These are phyloP conservation scores for Cylindrodendrum hubeiense DNA, from an alignment of 2,329 filamentous ascomycete species.

Conservation along the genomic window DNA sequence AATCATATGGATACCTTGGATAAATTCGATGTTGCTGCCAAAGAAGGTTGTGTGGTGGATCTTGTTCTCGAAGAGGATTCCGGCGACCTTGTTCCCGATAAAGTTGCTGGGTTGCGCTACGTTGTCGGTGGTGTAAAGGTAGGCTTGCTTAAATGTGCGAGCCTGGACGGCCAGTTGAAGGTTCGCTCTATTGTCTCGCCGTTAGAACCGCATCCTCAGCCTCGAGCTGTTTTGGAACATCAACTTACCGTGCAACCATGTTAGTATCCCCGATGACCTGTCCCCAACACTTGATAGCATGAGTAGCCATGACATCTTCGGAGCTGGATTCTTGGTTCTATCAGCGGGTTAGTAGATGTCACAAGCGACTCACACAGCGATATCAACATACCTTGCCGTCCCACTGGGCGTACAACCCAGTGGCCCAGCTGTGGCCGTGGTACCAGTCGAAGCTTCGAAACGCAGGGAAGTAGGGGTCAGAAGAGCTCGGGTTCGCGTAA, in stretches of 20 bases:
- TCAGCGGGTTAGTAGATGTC: background rate
- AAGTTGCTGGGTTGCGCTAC: slow-evolving; percentile 79
- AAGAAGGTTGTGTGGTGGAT: slow-evolving; percentile 94
- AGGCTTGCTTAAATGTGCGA: slow-evolving; percentile 82
- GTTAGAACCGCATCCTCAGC: slow-evolving; percentile 5
- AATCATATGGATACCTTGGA: slow-evolving; percentile 87
- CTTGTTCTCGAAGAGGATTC: slow-evolving; percentile 93
- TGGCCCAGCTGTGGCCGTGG: slow-evolving; percentile 94
- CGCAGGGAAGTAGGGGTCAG: slow-evolving; percentile 83
- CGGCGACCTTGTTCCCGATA: slow-evolving; percentile 80
- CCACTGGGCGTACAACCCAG: slow-evolving; percentile 76
- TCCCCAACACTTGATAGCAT: slow-evolving; percentile 96
- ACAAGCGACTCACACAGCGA: background rate
- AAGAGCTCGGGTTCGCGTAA: slow-evolving; percentile 77
- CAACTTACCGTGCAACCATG: slow-evolving; percentile 77
- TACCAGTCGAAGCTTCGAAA: slow-evolving; percentile 93
- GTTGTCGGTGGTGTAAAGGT: slow-evolving; percentile 81
- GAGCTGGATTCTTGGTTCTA: slow-evolving; percentile 86
- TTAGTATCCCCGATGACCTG: slow-evolving; percentile 78
- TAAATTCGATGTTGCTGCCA: slow-evolving; percentile 76
- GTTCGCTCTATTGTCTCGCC: slow-evolving; percentile 67
- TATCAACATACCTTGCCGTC: slow-evolving; percentile 75
- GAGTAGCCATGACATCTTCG: slow-evolving; percentile 89
- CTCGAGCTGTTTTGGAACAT: no score
- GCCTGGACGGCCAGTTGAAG: slow-evolving; percentile 85